Evolutionary conservation across 768 basidiomycete species (phyloP).

Genomic region (Termitomyces sp.): DNA sequence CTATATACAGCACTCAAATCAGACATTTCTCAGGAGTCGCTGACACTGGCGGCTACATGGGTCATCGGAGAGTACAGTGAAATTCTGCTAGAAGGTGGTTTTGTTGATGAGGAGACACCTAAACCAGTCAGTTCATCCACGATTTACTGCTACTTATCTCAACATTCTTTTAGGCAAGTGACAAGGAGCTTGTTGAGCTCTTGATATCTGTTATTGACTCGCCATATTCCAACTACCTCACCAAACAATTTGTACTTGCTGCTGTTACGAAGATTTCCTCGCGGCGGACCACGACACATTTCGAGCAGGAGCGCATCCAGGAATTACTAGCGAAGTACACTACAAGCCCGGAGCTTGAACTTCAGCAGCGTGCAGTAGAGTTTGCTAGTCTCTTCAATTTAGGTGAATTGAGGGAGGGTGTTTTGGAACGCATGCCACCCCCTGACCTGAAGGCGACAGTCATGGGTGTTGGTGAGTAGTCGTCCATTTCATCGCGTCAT

Average conservation of each 20-base stretch:
- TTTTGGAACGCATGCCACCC: slow-evolving; percentile 97
- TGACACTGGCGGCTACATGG: slow-evolving; percentile 93
- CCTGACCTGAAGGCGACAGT: slow-evolving; percentile 98
- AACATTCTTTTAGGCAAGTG: slow-evolving; percentile 48
- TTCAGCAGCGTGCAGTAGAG: slow-evolving; percentile 95
- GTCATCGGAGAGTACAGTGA: slow-evolving; percentile 96
- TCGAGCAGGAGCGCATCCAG: slow-evolving; percentile 75
- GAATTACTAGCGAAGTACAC: slow-evolving; percentile 78
- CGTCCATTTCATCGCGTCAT: background rate
- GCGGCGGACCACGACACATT: slow-evolving; percentile 57
- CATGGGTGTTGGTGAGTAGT: slow-evolving; percentile 75
- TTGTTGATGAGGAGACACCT: slow-evolving; percentile 68
- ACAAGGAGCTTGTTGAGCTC: slow-evolving; percentile 83
- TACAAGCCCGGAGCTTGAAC: slow-evolving; percentile 86
- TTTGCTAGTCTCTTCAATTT: slow-evolving; percentile 82
- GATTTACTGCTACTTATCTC: background rate
- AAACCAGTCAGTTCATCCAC: slow-evolving; percentile 43
- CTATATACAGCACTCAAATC: slow-evolving; percentile 81
- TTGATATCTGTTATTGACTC: slow-evolving; percentile 85
- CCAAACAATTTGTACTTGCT: slow-evolving; percentile 88
- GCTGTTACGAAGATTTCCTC: slow-evolving; percentile 88
- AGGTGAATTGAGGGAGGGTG: slow-evolving; percentile 73
- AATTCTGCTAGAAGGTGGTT: slow-evolving; percentile 77
- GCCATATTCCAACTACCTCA: slow-evolving; percentile 88
- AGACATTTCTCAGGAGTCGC: slow-evolving; percentile 94